phyloP scores from a whole-genome alignment of 257 asterid genomes.

The Solanum sitiens region DNA sequence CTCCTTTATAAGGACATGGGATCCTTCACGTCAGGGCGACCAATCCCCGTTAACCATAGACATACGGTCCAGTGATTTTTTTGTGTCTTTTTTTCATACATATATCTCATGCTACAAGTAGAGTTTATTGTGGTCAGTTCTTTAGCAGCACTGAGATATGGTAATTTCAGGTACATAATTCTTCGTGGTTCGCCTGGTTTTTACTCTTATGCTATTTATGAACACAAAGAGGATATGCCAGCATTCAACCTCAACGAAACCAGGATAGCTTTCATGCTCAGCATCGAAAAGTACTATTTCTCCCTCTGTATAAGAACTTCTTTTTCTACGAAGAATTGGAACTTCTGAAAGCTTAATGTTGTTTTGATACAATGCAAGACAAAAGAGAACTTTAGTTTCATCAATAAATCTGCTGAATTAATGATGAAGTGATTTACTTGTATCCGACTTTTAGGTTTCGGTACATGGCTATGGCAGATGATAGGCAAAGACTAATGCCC shows the following conservation, averaged over 20 bases:
- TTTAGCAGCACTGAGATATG: neutral
- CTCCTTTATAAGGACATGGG: slow-evolving; percentile 73
- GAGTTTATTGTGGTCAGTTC: neutral
- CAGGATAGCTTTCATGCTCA: slow-evolving; percentile 52
- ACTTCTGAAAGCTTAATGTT: neutral
- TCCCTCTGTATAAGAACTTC: neutral
- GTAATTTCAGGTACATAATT: slow-evolving; percentile 26
- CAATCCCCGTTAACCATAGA: slow-evolving; percentile 64
- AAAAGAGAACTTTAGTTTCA: neutral
- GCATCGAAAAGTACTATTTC: slow-evolving; percentile 22
- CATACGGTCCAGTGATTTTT: slow-evolving; percentile 32
- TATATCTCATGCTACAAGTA: neutral
- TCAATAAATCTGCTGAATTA: neutral
- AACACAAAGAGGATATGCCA: slow-evolving; percentile 34
- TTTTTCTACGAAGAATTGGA: neutral
- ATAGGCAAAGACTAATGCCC: slow-evolving; percentile 65
- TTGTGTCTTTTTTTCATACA: neutral
- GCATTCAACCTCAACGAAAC: slow-evolving; percentile 41
- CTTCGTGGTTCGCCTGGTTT: slow-evolving; percentile 40
- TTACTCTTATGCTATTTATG: slow-evolving; percentile 44
- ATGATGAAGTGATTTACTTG: neutral
- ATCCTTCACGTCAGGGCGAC: slow-evolving; percentile 46
- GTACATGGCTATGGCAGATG: slow-evolving; percentile 79
- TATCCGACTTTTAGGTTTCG: slow-evolving; percentile 36
- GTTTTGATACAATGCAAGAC: neutral